These are phyloP conservation scores for Neopestalotiopsis rosae DNA, from an alignment of 2,329 filamentous ascomycete species.

Conservation along the genomic window DNA sequence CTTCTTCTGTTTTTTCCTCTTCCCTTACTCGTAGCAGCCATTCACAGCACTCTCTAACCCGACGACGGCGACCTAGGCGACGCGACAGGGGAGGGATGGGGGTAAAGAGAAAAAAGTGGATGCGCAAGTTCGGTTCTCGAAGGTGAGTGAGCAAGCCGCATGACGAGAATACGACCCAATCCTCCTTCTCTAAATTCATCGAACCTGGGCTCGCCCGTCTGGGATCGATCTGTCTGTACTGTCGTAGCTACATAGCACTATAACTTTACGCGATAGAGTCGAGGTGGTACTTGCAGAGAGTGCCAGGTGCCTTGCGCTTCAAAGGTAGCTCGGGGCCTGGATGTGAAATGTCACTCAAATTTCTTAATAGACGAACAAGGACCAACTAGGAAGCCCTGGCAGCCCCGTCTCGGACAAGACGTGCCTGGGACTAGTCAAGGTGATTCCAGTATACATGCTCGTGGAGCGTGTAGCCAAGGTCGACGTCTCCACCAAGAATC, in stretches of 20 bases:
- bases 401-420: constrained; percentile 12
- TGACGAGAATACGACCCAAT: not conserved
- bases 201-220: not conserved
- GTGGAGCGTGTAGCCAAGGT: not conserved
- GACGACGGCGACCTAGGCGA: no score
- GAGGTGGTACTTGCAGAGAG: no score
- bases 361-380: constrained; percentile 16
- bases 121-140: not conserved
- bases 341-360: constrained; percentile 8
- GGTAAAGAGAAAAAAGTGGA: not conserved
- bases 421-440: not conserved
- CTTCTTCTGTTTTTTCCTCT: no score
- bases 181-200: not conserved
- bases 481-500: not conserved
- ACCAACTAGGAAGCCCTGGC: constrained; percentile 15
- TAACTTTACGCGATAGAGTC: not conserved
- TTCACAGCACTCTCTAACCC: no score
- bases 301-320: not conserved
- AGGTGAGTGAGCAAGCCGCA: not conserved
- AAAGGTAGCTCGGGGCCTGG: not conserved
- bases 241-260: not conserved
- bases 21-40: not conserved
- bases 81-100: not conserved
- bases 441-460: constrained; percentile 4
- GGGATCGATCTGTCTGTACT: not conserved